phyloP scores from a whole-genome alignment of 2,329 filamentous ascomycete species.

The Exophiala alcalophila region DNA sequence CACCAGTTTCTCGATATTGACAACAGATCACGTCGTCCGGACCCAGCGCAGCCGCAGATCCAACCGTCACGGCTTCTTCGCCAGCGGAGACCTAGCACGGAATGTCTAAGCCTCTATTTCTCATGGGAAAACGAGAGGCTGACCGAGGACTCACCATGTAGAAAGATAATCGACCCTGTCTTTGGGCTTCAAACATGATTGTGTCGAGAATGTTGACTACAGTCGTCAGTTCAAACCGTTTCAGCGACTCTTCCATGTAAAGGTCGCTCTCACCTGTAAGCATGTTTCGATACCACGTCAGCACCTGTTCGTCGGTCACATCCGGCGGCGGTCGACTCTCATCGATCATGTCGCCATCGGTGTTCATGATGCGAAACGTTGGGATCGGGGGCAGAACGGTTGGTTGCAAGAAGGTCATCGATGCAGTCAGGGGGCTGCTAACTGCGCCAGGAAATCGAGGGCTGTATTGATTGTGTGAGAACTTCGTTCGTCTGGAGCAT shows the following conservation, averaged over 20 bases:
- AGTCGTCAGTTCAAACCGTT: too few relatives aligned
- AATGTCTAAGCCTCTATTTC: too few relatives aligned
- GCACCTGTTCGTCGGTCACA: constrained; percentile 49
- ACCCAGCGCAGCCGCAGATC: constrained; percentile 77
- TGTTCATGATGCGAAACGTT: constrained; percentile 87
- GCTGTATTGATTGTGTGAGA: not conserved
- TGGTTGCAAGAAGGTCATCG: constrained; percentile 72
- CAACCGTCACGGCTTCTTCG: constrained; percentile 90
- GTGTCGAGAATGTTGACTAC: constrained; percentile 82
- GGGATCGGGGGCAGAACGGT: constrained; percentile 71
- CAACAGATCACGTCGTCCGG: constrained; percentile 83
- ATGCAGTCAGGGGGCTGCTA: constrained; percentile 83
- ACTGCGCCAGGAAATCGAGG: constrained; percentile 77
- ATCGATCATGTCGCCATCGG: constrained; percentile 79
- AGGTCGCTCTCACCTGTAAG: constrained; percentile 40
- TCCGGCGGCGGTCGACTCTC: constrained; percentile 43
- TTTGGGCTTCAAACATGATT: constrained; percentile 96
- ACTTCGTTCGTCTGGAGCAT: too few relatives aligned
- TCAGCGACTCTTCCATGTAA: too few relatives aligned
- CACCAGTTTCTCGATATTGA: constrained; percentile 89
- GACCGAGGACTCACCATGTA: constrained; percentile 86
- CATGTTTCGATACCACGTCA: constrained; percentile 63
- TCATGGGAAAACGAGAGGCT: too few relatives aligned
- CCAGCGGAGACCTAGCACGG: constrained; percentile 60
- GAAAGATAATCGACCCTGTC: constrained; percentile 89